Evolutionary conservation across 345 rosid species (phyloP), one percentile per base, ranked within the genome.

Genomic region (Corchorus capsularis): DNA sequence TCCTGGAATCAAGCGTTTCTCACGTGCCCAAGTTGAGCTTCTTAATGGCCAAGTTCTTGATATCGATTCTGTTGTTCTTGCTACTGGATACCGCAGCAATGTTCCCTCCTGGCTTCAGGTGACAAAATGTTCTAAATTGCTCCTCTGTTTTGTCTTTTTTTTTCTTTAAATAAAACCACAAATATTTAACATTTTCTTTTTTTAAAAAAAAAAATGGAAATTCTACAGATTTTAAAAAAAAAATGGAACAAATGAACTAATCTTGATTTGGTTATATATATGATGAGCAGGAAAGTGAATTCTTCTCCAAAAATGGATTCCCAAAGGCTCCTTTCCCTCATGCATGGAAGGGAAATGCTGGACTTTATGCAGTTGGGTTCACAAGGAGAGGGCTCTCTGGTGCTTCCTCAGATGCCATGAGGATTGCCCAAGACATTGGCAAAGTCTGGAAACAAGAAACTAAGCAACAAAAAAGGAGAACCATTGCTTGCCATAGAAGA

Each of bases 81-180:
- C 98, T 35, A 94, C 98, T 11, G 97, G 98, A 3, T 94, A 94
- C 63, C 81, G 96, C 70, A 94, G 98, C 91, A 94, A 92, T 64
- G 98, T 94, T 35, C 97, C 96, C 73, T 92, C 84, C 49, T 94
- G 98, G 98, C 90, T 94, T 22, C 82, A 87, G 97, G 98, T 91
- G 78, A 84, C 79, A 53, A 39, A 63, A 65, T 52, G 63, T 55
- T 75, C 45, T 37, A n/a, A n/a, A 32, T 60, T 11, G 6, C 59
- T 63, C 71, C 71, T 50, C 71, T 63, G 62, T 64, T 64, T 75
- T 11, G 49, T 3, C 17, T 27, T 32, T 60, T 22, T 5, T 32
- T 32, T 60, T 60, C 27, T 4, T 59, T 9, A 27, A 27, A 27
- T 27, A 27, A 27, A 34, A 11, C 17, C 63, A 27, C 37, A 60